These are phyloP conservation scores for Nicotiana otophora DNA, from an alignment of 257 asterid species.

Conservation along the genomic window DNA sequence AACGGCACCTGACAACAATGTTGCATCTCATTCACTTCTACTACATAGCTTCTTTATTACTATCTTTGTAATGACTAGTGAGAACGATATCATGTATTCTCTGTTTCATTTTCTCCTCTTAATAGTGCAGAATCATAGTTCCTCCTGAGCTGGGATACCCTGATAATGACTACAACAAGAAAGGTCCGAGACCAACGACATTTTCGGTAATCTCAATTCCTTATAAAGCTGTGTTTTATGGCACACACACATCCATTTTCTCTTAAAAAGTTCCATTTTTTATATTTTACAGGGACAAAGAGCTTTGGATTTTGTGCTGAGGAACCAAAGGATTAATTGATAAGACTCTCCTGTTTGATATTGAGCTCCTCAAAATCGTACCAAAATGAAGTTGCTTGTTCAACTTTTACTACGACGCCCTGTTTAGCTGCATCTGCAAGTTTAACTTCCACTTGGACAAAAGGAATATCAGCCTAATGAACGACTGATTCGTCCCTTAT, in stretches of 20 bases:
- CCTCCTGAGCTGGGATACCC: conserved; percentile 98
- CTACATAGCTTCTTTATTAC: background rate
- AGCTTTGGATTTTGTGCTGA: conserved; percentile 85
- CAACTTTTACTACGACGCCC: background rate
- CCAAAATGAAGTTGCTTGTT: conserved; percentile 37
- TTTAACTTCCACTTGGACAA: background rate
- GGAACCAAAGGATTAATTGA: conserved; percentile 95
- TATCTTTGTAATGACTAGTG: background rate
- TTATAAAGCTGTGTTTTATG: background rate
- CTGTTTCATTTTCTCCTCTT: conserved; percentile 13
- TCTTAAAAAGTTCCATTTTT: conserved; percentile 1
- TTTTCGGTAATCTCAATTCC: conserved; percentile 60
- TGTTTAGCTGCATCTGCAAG: background rate
- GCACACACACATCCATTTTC: background rate
- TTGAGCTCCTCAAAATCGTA: conserved; percentile 76
- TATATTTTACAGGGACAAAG: conserved; percentile 89
- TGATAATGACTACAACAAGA: conserved; percentile 84
- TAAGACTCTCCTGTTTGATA: conserved; percentile 89
- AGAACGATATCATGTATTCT: background rate
- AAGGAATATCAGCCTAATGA: background rate
- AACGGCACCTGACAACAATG: background rate
- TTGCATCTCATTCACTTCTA: background rate
- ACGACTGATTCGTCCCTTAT: background rate
- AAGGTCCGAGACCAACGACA: conserved; percentile 94
- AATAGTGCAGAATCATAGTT: conserved; percentile 63